Percentiles rank a stretch among this genome's conserved stretches.
Evolutionary conservation across 306 rosid genomes (phyloP).

Genomic region (Quillaja saponaria): DNA sequence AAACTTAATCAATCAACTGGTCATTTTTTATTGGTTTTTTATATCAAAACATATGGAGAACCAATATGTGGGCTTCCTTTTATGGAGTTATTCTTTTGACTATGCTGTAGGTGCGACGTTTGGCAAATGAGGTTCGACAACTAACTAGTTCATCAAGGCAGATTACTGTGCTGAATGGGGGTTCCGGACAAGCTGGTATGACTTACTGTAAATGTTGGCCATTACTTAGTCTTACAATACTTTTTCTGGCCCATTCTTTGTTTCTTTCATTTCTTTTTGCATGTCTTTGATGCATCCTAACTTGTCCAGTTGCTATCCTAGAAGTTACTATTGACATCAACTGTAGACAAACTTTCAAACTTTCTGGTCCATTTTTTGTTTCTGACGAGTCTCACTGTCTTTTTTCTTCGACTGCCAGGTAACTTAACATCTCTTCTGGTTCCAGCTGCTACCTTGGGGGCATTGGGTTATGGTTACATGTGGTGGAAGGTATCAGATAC

Average conservation of each 20-base stretch:
- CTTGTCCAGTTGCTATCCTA: not conserved
- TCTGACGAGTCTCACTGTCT: not conserved
- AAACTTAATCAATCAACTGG: not conserved
- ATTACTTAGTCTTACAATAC: slow-evolving; percentile 9
- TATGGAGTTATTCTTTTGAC: slow-evolving; percentile 11
- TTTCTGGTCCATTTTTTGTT: not conserved
- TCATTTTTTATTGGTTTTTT: slow-evolving; percentile 4
- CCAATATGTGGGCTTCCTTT: slow-evolving; percentile 7
- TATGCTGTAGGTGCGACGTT: slow-evolving; percentile 63
- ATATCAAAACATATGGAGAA: not conserved
- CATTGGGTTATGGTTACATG: slow-evolving; percentile 91
- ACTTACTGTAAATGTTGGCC: slow-evolving; percentile 9
- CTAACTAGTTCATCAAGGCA: slow-evolving; percentile 41
- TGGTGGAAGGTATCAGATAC: slow-evolving; percentile 78
- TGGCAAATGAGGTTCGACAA: slow-evolving; percentile 67
- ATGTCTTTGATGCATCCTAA: not conserved
- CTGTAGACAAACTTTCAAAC: not conserved
- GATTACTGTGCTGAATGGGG: slow-evolving; percentile 69
- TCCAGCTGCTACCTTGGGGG: slow-evolving; percentile 87
- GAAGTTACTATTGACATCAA: not conserved
- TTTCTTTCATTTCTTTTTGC: slow-evolving; percentile 1
- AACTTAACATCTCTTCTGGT: slow-evolving; percentile 61
- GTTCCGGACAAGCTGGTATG: slow-evolving; percentile 56
- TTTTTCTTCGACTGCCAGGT: slow-evolving; percentile 45
- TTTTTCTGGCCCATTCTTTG: not conserved